Conservation (phyloP, 1,284 basidiomycete genomes). For the Porogramme epimiltina region DNA sequence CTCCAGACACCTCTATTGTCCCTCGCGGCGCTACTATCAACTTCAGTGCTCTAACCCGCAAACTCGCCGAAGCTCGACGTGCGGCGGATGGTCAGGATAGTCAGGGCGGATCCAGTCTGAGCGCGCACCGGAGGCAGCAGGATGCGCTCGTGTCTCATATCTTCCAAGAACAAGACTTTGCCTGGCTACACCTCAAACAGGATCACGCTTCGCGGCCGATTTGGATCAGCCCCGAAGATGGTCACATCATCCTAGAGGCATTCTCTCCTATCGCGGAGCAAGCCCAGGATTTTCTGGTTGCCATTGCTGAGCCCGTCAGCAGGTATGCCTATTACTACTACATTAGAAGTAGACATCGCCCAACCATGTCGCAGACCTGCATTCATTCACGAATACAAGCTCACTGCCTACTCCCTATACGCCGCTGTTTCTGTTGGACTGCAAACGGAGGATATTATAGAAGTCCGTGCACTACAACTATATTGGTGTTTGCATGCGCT, state of each 20-base stretch:
- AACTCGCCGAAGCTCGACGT: slow-evolving; percentile 62
- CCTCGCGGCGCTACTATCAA: slow-evolving; percentile 78
- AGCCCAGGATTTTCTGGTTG: slow-evolving; percentile 97
- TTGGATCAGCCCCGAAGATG: slow-evolving; percentile 94
- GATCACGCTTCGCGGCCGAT: slow-evolving; percentile 91
- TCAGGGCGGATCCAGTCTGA: slow-evolving; percentile 31
- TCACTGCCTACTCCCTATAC: slow-evolving; percentile 97
- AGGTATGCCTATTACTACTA: slow-evolving; percentile 60
- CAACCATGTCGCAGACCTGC: slow-evolving; percentile 68
- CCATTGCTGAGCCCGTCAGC: slow-evolving; percentile 98
- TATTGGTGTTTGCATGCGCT: slow-evolving; percentile 5
- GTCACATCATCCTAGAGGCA: slow-evolving; percentile 94
- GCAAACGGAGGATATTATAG: slow-evolving; percentile 98
- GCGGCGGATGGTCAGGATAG: slow-evolving; percentile 39
- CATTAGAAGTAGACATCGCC: slow-evolving; percentile 31
- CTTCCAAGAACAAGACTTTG: slow-evolving; percentile 82
- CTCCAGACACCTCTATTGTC: slow-evolving; percentile 56
- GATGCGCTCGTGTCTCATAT: slow-evolving; percentile 76
- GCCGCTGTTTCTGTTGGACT: slow-evolving; percentile 98
- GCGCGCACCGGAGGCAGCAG: slow-evolving; percentile 65
- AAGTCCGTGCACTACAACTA: slow-evolving; percentile 59
- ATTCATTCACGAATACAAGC: slow-evolving; percentile 99
- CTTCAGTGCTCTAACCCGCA: slow-evolving; percentile 77
- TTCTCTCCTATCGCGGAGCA: slow-evolving; percentile 97
- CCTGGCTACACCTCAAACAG: slow-evolving; percentile 81